Conservation (phyloP, 345 rosid species). For the Hypericum perforatum region DNA sequence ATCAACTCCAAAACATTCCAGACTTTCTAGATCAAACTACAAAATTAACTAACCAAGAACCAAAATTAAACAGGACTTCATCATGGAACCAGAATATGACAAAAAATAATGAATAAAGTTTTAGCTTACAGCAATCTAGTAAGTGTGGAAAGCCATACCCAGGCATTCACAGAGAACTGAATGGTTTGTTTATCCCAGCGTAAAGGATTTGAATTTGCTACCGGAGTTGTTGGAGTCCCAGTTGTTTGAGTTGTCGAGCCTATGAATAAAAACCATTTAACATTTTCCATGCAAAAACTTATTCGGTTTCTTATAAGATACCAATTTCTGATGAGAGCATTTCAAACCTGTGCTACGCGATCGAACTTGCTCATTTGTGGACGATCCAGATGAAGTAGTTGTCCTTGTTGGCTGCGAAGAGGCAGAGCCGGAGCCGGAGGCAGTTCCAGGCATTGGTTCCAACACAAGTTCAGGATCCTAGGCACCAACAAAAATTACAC, state of each 20-base stretch:
- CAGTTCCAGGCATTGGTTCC: background rate
- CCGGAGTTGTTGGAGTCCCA: constrained; percentile 48
- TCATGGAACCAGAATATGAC: too few relatives aligned
- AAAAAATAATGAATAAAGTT: background rate
- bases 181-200: constrained; percentile 89
- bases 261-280: constrained; percentile 10
- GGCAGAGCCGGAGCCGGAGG: background rate
- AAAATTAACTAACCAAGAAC: too few relatives aligned
- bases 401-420: background rate
- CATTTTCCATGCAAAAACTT: too few relatives aligned
- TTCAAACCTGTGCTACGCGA: constrained; percentile 44
- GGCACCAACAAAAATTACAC: too few relatives aligned
- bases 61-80: too few relatives aligned
- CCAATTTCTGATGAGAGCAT: background rate
- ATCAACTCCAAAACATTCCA: too few relatives aligned
- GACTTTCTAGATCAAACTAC: too few relatives aligned
- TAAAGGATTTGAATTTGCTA: constrained; percentile 37
- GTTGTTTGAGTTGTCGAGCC: constrained; percentile 62
- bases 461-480: too few relatives aligned
- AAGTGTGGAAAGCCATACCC: constrained; percentile 38
- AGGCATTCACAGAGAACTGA: constrained; percentile 95
- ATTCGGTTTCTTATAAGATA: background rate
- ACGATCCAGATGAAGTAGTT: constrained; percentile 39
- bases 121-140: background rate
- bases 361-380: constrained; percentile 42